phyloP scores from a whole-genome alignment of 2,329 filamentous ascomycete genomes.

The Venturia asperata region DNA sequence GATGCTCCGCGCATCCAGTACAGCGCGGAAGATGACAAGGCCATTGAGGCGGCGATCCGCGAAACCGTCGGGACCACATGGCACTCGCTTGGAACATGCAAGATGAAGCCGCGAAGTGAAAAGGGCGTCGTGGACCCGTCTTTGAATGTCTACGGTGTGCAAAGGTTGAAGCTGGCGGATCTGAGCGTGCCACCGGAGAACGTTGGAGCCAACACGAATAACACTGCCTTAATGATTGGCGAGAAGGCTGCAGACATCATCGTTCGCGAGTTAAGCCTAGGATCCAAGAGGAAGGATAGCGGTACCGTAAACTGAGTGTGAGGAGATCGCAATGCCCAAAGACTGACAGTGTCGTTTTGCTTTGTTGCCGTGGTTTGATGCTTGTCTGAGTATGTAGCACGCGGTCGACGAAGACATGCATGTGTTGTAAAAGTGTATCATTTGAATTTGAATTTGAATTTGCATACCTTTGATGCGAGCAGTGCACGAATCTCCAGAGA shows the following conservation, averaged over 20 bases:
- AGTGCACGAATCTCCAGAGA: no score
- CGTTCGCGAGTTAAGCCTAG: slow-evolving; percentile 32
- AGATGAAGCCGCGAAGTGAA: slow-evolving; percentile 32
- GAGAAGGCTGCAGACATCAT: slow-evolving; percentile 39
- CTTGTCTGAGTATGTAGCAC: not conserved
- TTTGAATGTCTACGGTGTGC: slow-evolving; percentile 37
- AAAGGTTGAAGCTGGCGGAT: slow-evolving; percentile 39
- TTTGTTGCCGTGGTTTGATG: not conserved
- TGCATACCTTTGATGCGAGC: no score
- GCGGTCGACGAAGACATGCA: not conserved
- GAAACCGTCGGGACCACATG: slow-evolving; percentile 36
- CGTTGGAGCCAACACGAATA: slow-evolving; percentile 42
- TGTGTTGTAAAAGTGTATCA: no score
- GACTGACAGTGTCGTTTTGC: not conserved
- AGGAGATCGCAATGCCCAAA: not conserved
- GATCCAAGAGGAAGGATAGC: not conserved
- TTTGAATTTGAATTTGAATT: no score
- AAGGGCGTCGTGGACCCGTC: slow-evolving; percentile 35
- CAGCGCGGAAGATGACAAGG: slow-evolving; percentile 36
- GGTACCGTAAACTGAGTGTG: not conserved
- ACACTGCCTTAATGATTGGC: slow-evolving; percentile 39
- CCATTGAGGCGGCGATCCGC: slow-evolving; percentile 38
- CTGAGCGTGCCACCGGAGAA: slow-evolving; percentile 37
- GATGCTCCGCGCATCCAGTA: slow-evolving; percentile 41
- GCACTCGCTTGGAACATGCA: slow-evolving; percentile 38